Base-by-base conservation (phyloP, 2,329 filamentous ascomycete species). In the Cordyceps militaris region DNA sequence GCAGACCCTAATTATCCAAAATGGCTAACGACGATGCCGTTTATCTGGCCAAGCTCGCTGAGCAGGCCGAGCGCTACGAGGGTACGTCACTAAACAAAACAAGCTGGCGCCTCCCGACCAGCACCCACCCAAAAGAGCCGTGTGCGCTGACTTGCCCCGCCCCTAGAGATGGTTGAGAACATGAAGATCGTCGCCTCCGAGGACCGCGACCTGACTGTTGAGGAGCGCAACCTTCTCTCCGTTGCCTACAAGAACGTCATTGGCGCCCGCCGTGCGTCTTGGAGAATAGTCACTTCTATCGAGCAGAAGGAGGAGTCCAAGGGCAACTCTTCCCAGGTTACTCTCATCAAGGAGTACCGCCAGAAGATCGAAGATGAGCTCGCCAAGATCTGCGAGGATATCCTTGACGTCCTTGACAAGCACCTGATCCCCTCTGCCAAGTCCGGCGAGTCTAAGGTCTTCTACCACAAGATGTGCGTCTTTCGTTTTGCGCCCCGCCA, bases 11-110 rank as follows among this genome's bases (percentile, higher is more conserved):
- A 69, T 44, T 66, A 68, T 77, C 74, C 82, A 92, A 82, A 82
- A 97, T 97, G 93, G 91, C 89, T 86, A 91, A 96, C 84, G 93
- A 97, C 85, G 92, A 97, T 82, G 93, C 92, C 72, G 94, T 99
- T 74, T 97, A 97, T 79, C 88, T 97, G 76, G 94, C 94, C 80
- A 97, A 97, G 91, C 89, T 99, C 78, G 94, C 94, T 75, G 94
- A 99, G 88, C 94, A 99, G 87, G 94, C 94, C 78, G 94, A 99
- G 87, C 93, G 94, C 76, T 99, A 99, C 80, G 94, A 99, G 84
- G 94, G 94, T 97, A 81, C 71, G 83, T 77, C 56, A 61, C 38
- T 46, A 63, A 30, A n/a, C n/a, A n/a, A n/a, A n/a, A n/a, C 9
- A 30, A 14, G 30, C 53, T 46, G 40, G 26, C 28, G 16, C 19